Percentiles rank a stretch among this genome's conserved stretches.
phyloP scores from a whole-genome alignment of 1,284 basidiomycete species.

The Microbotryomycetes sp. region DNA sequence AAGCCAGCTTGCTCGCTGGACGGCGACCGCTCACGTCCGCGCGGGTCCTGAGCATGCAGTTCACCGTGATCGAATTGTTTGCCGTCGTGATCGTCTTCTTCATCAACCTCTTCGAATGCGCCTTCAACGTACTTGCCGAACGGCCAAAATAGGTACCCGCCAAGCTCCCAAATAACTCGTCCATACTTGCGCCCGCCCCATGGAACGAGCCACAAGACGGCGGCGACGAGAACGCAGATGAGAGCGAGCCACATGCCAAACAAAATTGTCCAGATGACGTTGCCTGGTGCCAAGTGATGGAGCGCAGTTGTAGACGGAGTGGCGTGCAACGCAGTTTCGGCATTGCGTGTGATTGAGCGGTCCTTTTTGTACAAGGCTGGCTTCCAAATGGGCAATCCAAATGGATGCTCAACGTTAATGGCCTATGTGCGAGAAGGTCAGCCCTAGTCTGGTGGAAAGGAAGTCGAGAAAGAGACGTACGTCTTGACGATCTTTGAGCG shows the following conservation, averaged over 20 bases:
- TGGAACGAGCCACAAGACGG: conserved; percentile 62
- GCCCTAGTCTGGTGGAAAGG: neutral
- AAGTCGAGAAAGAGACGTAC: conserved; percentile 45
- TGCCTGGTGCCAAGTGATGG: conserved; percentile 75
- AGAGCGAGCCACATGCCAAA: conserved; percentile 90
- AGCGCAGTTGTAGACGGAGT: conserved; percentile 86
- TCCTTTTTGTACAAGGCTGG: conserved; percentile 98
- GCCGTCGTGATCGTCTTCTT: conserved; percentile 14
- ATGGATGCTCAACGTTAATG: conserved; percentile 98
- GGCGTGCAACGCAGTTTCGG: conserved; percentile 87
- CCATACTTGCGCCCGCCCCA: conserved; percentile 76
- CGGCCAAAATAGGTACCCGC: conserved; percentile 96
- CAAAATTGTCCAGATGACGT: conserved; percentile 78
- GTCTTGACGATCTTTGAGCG: conserved; percentile 91
- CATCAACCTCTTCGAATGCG: conserved; percentile 47
- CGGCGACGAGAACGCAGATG: conserved; percentile 60
- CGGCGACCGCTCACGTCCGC: neutral
- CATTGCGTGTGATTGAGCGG: conserved; percentile 89
- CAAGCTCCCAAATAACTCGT: conserved; percentile 80
- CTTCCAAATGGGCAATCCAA: conserved; percentile 99
- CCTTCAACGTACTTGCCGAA: conserved; percentile 99
- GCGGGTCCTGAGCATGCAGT: neutral
- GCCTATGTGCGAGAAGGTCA: conserved; percentile 39
- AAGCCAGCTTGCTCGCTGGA: neutral
- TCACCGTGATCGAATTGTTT: neutral